Conservation (phyloP, 371 early-diverging fungal genomes). For the Thermomucor indicae-seudaticae region DNA sequence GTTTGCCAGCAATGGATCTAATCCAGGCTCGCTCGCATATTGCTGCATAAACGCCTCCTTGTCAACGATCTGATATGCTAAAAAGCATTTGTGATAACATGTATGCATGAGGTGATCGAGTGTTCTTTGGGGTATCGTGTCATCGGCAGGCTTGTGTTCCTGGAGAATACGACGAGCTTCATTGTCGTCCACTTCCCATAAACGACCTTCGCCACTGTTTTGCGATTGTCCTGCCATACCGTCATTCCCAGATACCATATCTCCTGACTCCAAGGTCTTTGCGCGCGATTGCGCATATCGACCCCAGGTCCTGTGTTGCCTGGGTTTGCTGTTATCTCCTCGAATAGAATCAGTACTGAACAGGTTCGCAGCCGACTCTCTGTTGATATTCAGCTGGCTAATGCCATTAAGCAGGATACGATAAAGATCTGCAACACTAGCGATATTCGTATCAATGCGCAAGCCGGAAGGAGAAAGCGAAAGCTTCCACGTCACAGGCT, state of each 20-base stretch:
- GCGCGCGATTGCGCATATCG: slow-evolving; percentile 3
- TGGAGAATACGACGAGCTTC: slow-evolving; percentile 43
- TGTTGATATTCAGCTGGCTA: slow-evolving; percentile 43
- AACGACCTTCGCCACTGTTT: slow-evolving; percentile 15
- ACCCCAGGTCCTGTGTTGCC: slow-evolving; percentile 6
- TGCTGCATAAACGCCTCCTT: slow-evolving; percentile 47
- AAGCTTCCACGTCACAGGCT: slow-evolving; percentile 44
- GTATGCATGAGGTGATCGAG: slow-evolving; percentile 44
- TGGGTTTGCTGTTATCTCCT: slow-evolving; percentile 5
- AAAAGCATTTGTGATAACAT: slow-evolving; percentile 52
- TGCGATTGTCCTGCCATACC: not conserved
- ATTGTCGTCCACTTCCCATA: slow-evolving; percentile 50
- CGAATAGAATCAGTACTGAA: slow-evolving; percentile 32
- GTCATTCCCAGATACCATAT: not conserved
- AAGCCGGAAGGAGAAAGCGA: slow-evolving; percentile 46
- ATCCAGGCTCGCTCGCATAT: slow-evolving; percentile 26
- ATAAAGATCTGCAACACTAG: slow-evolving; percentile 47
- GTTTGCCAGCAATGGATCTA: slow-evolving; percentile 48
- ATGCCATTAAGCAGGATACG: slow-evolving; percentile 40
- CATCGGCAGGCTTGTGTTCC: slow-evolving; percentile 21
- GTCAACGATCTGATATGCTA: slow-evolving; percentile 56
- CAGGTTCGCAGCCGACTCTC: slow-evolving; percentile 27
- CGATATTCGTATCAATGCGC: slow-evolving; percentile 48
- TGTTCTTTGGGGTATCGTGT: slow-evolving; percentile 27
- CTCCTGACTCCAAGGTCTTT: slow-evolving; percentile 5